A percentile compares a stretch with the other conserved stretches of the same genome.
These are phyloP conservation scores for Penicillium sp. DNA, from an alignment of 2,329 filamentous ascomycete species.

Conservation along the genomic window DNA sequence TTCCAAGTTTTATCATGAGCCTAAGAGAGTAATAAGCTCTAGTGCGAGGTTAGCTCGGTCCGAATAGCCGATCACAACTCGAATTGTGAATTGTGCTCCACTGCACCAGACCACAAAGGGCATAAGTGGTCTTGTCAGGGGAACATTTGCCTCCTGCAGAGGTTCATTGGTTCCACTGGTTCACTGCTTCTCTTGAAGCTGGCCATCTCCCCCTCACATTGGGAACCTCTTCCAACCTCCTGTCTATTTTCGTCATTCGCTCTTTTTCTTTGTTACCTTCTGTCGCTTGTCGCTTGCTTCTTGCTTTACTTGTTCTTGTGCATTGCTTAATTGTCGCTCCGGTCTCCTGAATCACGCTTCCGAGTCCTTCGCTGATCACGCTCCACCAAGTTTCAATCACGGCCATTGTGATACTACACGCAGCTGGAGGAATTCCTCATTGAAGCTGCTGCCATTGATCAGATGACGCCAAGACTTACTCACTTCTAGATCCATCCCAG, in stretches of 20 bases:
- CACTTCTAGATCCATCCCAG: slow-evolving; percentile 10
- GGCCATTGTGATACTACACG: background rate
- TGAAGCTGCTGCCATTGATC: background rate
- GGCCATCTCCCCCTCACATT: slow-evolving; percentile 9
- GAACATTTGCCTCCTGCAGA: slow-evolving; percentile 7
- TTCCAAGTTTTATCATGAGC: background rate
- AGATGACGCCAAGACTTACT: slow-evolving; percentile 5
- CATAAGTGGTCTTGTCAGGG: slow-evolving; percentile 13
- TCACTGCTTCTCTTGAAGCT: background rate
- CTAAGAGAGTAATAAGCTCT: background rate
- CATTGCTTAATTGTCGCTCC: background rate
- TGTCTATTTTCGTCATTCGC: slow-evolving; percentile 1
- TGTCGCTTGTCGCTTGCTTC: background rate
- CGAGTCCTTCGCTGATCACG: background rate
- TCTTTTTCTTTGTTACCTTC: background rate
- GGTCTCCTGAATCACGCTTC: background rate
- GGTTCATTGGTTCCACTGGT: background rate
- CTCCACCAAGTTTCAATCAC: background rate
- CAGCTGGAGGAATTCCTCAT: background rate
- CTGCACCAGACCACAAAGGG: background rate
- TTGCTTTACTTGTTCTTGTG: background rate
- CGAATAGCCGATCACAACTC: slow-evolving; percentile 11
- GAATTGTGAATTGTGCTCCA: background rate
- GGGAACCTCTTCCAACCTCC: slow-evolving; percentile 7
- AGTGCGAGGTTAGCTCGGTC: background rate